Conservation (phyloP, 768 basidiomycete genomes). For the Suillus spraguei region DNA sequence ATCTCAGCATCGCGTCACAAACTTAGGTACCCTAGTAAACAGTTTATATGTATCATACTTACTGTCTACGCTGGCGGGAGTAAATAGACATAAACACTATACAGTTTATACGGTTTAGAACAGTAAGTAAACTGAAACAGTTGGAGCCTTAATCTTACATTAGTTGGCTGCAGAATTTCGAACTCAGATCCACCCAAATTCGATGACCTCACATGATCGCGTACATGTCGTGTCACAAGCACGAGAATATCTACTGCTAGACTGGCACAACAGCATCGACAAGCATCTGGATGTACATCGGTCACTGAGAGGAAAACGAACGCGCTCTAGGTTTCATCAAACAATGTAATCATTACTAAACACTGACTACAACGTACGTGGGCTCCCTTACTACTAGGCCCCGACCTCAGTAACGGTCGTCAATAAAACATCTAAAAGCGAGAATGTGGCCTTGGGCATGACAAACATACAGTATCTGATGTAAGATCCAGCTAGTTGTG, state of each 20-base stretch:
- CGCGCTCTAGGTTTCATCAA: neutral
- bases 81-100: neutral
- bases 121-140: neutral
- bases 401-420: neutral
- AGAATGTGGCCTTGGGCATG: constrained; percentile 1
- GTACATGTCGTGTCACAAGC: too few species aligned
- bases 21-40: neutral
- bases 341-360: neutral
- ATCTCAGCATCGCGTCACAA: neutral
- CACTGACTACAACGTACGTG: neutral
- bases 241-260: too few species aligned
- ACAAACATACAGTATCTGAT: constrained; percentile 3
- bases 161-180: neutral
- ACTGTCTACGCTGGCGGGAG: neutral
- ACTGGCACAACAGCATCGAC: neutral
- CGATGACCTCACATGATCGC: neutral
- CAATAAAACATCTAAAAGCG: constrained; percentile 5
- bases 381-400: neutral
- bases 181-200: neutral
- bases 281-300: neutral
- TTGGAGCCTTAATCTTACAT: constrained; percentile 3
- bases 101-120: neutral
- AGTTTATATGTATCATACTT: neutral
- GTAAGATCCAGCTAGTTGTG: constrained; percentile 11
- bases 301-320: neutral